Evolutionary conservation across 768 basidiomycete genomes (phyloP).

Genomic region (Boletus reticuloceps): DNA sequence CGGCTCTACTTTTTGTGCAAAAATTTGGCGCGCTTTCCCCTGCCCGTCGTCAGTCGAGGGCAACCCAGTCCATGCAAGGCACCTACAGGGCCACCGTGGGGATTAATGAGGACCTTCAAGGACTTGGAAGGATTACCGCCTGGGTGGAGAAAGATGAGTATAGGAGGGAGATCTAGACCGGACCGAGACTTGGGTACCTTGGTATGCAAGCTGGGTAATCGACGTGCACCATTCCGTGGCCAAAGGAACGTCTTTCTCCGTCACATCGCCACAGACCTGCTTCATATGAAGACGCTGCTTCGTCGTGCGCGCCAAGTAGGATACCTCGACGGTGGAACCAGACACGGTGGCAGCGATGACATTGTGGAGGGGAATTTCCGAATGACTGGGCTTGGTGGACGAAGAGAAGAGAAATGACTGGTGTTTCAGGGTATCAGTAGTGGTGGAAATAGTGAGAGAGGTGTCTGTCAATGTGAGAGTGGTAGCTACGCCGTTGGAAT

Average conservation of each 20-base stretch:
- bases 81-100: constrained; percentile 73
- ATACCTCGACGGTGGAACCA: constrained; percentile 41
- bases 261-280: constrained; percentile 42
- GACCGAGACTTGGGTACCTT: constrained; percentile 36
- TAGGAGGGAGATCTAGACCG: neutral
- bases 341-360: constrained; percentile 52
- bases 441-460: constrained; percentile 23
- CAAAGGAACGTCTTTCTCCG: constrained; percentile 31
- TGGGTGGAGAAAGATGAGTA: constrained; percentile 11
- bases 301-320: constrained; percentile 48
- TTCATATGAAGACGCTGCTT: constrained; percentile 37
- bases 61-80: neutral
- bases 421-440: neutral
- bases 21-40: constrained; percentile 61
- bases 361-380: constrained; percentile 42
- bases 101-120: constrained; percentile 76
- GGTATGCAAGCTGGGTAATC: constrained; percentile 59
- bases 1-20: constrained; percentile 60
- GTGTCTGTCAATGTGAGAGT: constrained; percentile 29
- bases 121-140: constrained; percentile 54
- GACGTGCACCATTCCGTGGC: constrained; percentile 52
- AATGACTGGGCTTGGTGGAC: constrained; percentile 3
- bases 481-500: constrained; percentile 5
- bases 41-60: constrained; percentile 27
- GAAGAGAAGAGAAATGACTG: constrained; percentile 12